Evolutionary conservation across 805 yeast genomes (phyloP).

Genomic region (Saccharomycopsis javanensis): DNA sequence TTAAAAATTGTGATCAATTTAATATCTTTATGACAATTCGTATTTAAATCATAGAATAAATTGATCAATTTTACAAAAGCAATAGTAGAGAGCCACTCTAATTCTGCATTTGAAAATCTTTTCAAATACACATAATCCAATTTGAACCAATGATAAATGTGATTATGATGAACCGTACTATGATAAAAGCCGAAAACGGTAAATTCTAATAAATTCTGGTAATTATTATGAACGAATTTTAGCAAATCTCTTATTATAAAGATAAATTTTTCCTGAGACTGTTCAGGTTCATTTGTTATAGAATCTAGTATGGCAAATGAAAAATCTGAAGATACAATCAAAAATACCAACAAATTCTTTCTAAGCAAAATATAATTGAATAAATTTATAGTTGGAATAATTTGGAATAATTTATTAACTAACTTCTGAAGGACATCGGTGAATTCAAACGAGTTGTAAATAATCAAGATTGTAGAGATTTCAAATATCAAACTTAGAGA

Average conservation of each 20-base stretch:
- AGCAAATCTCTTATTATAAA: background rate
- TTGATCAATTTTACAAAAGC: background rate
- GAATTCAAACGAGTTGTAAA: slow-evolving; percentile 3
- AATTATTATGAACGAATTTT: background rate
- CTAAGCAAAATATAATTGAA: slow-evolving; percentile 8
- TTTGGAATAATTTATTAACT: background rate
- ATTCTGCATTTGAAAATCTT: background rate
- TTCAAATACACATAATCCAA: slow-evolving; percentile 5
- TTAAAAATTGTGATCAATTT: background rate
- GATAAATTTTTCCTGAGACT: background rate
- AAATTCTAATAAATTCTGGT: background rate
- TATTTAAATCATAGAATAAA: background rate
- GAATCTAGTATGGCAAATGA: background rate
- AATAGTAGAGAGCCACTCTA: slow-evolving; percentile 9
- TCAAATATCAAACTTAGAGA: slow-evolving; percentile 4
- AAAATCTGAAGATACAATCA: slow-evolving; percentile 6
- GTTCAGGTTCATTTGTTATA: background rate
- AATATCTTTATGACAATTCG: background rate
- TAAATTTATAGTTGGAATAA: slow-evolving; percentile 4
- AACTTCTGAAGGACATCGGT: background rate
- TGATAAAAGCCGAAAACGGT: slow-evolving; percentile 3
- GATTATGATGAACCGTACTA: background rate
- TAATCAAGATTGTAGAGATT: slow-evolving; percentile 4
- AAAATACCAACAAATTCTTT: slow-evolving; percentile 7
- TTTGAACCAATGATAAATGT: slow-evolving; percentile 15